Evolutionary conservation across 768 basidiomycete genomes (phyloP).

Genomic region (Glaciozyma martinii): DNA sequence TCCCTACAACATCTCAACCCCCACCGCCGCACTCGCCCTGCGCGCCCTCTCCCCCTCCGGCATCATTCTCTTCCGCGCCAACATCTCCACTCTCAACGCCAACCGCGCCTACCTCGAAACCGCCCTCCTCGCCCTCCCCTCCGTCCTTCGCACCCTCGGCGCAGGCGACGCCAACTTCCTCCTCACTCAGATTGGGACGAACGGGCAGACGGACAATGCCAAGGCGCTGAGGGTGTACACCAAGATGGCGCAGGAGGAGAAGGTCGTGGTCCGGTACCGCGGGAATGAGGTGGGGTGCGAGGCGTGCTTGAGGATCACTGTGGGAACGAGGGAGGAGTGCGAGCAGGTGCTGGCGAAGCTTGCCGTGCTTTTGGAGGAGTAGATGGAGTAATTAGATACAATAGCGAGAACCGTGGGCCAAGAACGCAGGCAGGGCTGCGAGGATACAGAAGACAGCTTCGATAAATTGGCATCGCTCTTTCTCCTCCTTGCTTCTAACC

Average conservation of each 20-base stretch:
- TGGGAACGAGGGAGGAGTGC: slow-evolving; percentile 79
- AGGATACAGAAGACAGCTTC: too few relatives aligned
- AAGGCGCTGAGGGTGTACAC: slow-evolving; percentile 62
- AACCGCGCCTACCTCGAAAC: slow-evolving; percentile 54
- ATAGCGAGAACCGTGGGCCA: background rate
- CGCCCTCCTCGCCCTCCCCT: slow-evolving; percentile 40
- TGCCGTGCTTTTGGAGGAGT: slow-evolving; percentile 35
- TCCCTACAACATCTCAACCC: slow-evolving; percentile 90
- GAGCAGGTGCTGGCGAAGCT: slow-evolving; percentile 51
- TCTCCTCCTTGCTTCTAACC: too few relatives aligned
- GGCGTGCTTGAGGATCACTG: slow-evolving; percentile 79
- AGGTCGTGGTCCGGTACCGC: slow-evolving; percentile 79
- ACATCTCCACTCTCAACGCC: slow-evolving; percentile 48
- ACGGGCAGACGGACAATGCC: slow-evolving; percentile 51
- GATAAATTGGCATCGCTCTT: too few relatives aligned
- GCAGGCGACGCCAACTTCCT: slow-evolving; percentile 86
- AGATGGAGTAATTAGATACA: background rate
- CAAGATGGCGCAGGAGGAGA: slow-evolving; percentile 54
- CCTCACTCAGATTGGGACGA: slow-evolving; percentile 58
- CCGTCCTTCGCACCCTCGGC: slow-evolving; percentile 59
- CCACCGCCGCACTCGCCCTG: slow-evolving; percentile 72
- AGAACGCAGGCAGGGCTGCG: too few relatives aligned
- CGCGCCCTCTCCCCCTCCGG: slow-evolving; percentile 61
- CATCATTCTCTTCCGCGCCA: slow-evolving; percentile 55
- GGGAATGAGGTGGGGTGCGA: slow-evolving; percentile 76